phyloP scores from a whole-genome alignment of 495 filamentous ascomycete species.

The Penicillium dipodomyicola region DNA sequence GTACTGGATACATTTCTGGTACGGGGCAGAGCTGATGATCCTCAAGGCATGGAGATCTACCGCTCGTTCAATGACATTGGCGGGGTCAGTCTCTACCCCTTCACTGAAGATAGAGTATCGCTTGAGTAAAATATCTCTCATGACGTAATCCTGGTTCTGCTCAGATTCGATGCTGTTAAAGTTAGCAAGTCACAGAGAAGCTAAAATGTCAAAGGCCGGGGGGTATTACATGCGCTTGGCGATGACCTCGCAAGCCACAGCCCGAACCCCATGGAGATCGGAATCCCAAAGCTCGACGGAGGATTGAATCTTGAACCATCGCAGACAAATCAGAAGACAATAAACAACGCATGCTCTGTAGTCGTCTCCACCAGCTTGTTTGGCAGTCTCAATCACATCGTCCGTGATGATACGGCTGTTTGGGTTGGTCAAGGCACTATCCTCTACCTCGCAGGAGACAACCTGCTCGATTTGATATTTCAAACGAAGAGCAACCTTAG shows the following conservation, averaged over 20 bases:
- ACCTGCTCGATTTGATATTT: slow-evolving; percentile 89
- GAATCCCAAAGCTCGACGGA: slow-evolving; percentile 85
- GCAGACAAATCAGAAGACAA: slow-evolving; percentile 81
- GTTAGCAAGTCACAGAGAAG: not conserved
- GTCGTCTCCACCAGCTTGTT: slow-evolving; percentile 74
- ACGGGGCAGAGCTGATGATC: slow-evolving; percentile 87
- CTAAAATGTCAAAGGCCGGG: not conserved
- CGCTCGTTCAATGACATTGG: slow-evolving; percentile 87
- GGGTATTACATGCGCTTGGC: slow-evolving; percentile 73
- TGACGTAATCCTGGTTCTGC: slow-evolving; percentile 69
- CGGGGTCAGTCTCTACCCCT: slow-evolving; percentile 65
- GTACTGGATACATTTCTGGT: slow-evolving; percentile 88
- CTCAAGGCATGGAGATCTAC: slow-evolving; percentile 88
- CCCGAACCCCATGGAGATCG: slow-evolving; percentile 73
- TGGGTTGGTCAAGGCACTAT: slow-evolving; percentile 65
- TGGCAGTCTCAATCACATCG: slow-evolving; percentile 73
- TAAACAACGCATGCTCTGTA: slow-evolving; percentile 76
- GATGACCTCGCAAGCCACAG: slow-evolving; percentile 86
- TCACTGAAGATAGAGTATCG: slow-evolving; percentile 79
- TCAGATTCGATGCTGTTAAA: slow-evolving; percentile 70
- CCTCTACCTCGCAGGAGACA: slow-evolving; percentile 82
- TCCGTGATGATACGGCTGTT: slow-evolving; percentile 82
- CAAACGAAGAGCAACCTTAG: slow-evolving; percentile 80
- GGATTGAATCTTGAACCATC: slow-evolving; percentile 87
- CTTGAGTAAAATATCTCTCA: slow-evolving; percentile 82